Evolutionary conservation across 495 filamentous ascomycete species (phyloP), one percentile per base, ranked within the genome.

Genomic region (Lindgomyces ingoldianus): DNA sequence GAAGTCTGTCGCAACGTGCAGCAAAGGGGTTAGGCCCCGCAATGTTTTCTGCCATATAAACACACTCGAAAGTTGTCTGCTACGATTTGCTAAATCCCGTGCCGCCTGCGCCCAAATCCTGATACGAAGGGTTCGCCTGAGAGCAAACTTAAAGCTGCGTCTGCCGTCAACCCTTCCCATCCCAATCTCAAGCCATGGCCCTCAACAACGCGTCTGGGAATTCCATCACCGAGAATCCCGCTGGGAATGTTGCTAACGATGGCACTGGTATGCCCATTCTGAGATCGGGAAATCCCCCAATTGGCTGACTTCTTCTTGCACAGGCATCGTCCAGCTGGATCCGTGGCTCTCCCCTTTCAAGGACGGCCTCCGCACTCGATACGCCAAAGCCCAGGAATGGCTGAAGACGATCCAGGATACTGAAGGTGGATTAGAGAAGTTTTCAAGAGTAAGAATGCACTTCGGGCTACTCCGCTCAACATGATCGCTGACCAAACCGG

Each of bases 361-460:
- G 69, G 88, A 89, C 29, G 80, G 87, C 44, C 78, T 98, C 59
- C 87, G 87, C 68, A 82, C 82, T 57, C 84, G 94, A 75, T 96
- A 86, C 77, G 76, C 80, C 63, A 88, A 91, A 69, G 90, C 93
- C n/a, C 84, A 96, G 70, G 77, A 86, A 56, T 98, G 94, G 94
- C 88, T 96, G 70, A 84, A 87, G 73, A 88, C 77, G 10, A 87
- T 98, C 70, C 77, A 95, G 69, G 83, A 91, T 33, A 81, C 84
- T 0, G 94, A 98, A 74, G 94, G 94, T 8, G 91, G 94, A 1
- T 68, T 98, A 57, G 91, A 96, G 46, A 90, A 93, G 73, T 98
- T 98, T 79, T 92, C 90, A 71, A 90, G 82, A 77, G 91, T 91
- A 72, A 27, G 84, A 75, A 36, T 21, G 21, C 22, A 1, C 12